Percentiles rank a stretch among this genome's conserved stretches.
Evolutionary conservation across 2,329 filamentous ascomycete species (phyloP).

Genomic region (Trichoderma harzianum): DNA sequence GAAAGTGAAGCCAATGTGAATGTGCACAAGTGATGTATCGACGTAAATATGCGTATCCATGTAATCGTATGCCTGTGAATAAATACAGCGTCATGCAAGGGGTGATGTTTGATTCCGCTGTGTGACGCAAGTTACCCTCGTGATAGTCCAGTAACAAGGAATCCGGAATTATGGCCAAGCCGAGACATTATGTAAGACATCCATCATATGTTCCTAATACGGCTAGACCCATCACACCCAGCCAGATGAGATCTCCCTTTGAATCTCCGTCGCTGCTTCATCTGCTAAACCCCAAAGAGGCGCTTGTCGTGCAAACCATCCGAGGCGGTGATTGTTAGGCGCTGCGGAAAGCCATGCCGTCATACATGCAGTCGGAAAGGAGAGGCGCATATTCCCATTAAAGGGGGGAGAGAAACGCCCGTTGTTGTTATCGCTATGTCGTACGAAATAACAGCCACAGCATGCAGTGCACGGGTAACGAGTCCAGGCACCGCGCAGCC

Average conservation of each 20-base stretch:
- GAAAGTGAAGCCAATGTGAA: background rate
- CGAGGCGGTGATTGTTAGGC: background rate
- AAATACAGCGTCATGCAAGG: background rate
- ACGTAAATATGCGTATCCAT: background rate
- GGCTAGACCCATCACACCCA: background rate
- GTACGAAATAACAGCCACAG: background rate
- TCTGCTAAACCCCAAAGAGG: background rate
- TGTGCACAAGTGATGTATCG: background rate
- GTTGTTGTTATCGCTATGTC: no score
- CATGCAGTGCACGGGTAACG: no score
- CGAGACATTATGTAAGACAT: background rate
- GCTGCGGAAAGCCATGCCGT: background rate
- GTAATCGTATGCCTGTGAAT: background rate
- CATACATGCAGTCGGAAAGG: background rate
- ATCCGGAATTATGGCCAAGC: background rate
- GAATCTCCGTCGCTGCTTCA: background rate
- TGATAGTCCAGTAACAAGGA: background rate
- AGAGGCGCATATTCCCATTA: background rate
- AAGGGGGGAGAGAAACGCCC: no score
- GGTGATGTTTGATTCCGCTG: background rate
- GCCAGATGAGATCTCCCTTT: background rate
- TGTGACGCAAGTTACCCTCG: background rate
- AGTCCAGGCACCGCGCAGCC: background rate
- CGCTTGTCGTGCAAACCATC: background rate
- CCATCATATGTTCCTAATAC: background rate